A percentile compares a stretch with the other conserved stretches of the same genome.
Evolutionary conservation across 1,284 basidiomycete genomes (phyloP).

Genomic region (Hypsizygus ulmarius): DNA sequence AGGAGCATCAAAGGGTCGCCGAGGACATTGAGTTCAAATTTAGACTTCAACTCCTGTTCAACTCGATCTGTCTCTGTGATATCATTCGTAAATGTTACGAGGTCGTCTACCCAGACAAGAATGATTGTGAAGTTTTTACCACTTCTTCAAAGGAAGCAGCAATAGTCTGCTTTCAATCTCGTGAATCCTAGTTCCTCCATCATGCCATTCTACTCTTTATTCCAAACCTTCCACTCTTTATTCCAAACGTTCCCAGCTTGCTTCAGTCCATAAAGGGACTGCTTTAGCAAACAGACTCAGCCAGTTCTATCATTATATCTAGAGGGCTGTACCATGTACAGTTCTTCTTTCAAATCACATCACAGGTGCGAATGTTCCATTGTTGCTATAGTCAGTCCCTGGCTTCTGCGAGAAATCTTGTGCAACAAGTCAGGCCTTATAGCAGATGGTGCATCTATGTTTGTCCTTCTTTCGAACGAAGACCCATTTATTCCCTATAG

Average conservation of each 20-base stretch:
- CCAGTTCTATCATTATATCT: too few species aligned
- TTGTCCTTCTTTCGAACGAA: too few species aligned
- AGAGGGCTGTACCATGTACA: too few species aligned
- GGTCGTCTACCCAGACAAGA: conserved; percentile 24
- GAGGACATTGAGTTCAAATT: conserved; percentile 20
- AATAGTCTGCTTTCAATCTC: conserved; percentile 20
- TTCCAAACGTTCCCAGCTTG: conserved; percentile 1
- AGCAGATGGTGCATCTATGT: too few species aligned
- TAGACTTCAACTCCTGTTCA: conserved; percentile 9
- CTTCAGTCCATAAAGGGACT: too few species aligned
- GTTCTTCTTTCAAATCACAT: too few species aligned
- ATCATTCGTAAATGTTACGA: conserved; percentile 12
- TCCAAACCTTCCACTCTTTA: not conserved
- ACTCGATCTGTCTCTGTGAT: conserved; percentile 1
- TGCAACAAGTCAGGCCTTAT: too few species aligned
- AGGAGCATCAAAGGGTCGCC: conserved; percentile 20
- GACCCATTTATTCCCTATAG: too few species aligned
- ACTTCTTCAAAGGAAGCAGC: conserved; percentile 17
- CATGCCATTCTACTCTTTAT: not conserved
- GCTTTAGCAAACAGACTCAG: too few species aligned
- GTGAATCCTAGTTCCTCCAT: not conserved
- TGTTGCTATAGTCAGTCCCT: too few species aligned
- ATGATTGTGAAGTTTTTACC: conserved; percentile 16
- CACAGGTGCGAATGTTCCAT: too few species aligned
- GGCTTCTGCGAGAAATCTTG: too few species aligned